phyloP scores from a whole-genome alignment of 371 early-diverging fungal species.

The Rhizopus sp. region DNA sequence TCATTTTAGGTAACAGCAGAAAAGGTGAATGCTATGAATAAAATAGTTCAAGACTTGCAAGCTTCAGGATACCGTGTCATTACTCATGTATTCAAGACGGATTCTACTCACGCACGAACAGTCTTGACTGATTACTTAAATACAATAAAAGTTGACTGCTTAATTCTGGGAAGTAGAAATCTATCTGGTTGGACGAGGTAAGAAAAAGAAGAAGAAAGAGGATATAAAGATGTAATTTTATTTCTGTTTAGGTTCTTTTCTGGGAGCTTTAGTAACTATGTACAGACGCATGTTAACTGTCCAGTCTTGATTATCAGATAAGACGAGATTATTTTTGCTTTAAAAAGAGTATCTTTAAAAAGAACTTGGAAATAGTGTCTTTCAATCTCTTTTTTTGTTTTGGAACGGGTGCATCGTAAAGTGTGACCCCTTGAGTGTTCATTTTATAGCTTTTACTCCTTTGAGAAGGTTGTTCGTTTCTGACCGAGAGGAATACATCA shows the following conservation, averaged over 20 bases:
- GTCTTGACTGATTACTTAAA: constrained; percentile 44
- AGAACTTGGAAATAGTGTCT: background rate
- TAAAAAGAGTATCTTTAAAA: constrained; percentile 2
- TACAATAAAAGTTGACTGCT: constrained; percentile 31
- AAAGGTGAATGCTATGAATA: constrained; percentile 21
- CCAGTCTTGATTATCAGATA: constrained; percentile 53
- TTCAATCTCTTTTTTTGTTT: background rate
- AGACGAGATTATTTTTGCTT: background rate
- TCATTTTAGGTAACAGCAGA: constrained; percentile 20
- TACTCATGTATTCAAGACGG: constrained; percentile 33
- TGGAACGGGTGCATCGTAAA: background rate
- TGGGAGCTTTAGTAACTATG: constrained; percentile 57
- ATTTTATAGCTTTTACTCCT: too few relatives aligned
- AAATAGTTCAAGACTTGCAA: constrained; percentile 14
- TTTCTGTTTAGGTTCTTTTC: constrained; percentile 38
- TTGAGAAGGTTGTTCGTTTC: background rate
- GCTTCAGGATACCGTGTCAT: constrained; percentile 16
- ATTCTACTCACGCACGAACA: constrained; percentile 29
- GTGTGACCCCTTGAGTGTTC: background rate
- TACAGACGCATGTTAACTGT: constrained; percentile 47
- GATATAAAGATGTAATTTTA: background rate
- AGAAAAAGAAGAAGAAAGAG: background rate
- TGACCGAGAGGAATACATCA: background rate
- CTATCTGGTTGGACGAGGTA: constrained; percentile 55
- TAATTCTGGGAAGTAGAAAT: constrained; percentile 53